Percentiles rank a stretch among this genome's conserved stretches.
phyloP scores from a whole-genome alignment of 345 rosid genomes.

The Hevea brasiliensis region DNA sequence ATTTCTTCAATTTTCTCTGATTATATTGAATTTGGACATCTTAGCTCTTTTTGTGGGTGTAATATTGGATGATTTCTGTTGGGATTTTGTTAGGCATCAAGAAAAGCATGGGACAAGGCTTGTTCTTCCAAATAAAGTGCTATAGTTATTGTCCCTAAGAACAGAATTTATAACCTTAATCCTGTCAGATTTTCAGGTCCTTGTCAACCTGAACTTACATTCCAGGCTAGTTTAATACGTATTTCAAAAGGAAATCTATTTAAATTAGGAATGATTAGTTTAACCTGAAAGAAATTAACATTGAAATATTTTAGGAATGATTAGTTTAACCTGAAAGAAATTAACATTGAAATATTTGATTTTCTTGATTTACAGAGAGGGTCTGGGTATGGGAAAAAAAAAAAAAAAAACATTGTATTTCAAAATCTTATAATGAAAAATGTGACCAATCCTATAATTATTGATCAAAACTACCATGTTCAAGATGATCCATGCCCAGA shows the following conservation, averaged over 20 bases:
- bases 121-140: constrained; percentile 17
- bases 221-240: constrained; percentile 46
- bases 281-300: too few relatives aligned
- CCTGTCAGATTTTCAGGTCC: constrained; percentile 79
- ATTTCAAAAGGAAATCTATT: too few relatives aligned
- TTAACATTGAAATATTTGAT: too few relatives aligned
- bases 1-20: background rate
- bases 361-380: constrained; percentile 57
- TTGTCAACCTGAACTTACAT: constrained; percentile 50
- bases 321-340: too few relatives aligned
- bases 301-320: too few relatives aligned
- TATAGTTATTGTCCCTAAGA: constrained; percentile 50
- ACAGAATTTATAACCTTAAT: constrained; percentile 53
- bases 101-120: constrained; percentile 24
- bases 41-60: background rate
- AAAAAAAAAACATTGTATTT: constrained; percentile 57
- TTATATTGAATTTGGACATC: background rate
- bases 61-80: constrained; percentile 7
- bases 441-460: constrained; percentile 77
- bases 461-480: constrained; percentile 82
- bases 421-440: constrained; percentile 60
- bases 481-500: constrained; percentile 42
- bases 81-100: constrained; percentile 38
- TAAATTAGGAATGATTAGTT: too few relatives aligned
- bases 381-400: constrained; percentile 74